Evolutionary conservation across 2,329 filamentous ascomycete species (phyloP).

Genomic region (Pseudogymnoascus sp.): DNA sequence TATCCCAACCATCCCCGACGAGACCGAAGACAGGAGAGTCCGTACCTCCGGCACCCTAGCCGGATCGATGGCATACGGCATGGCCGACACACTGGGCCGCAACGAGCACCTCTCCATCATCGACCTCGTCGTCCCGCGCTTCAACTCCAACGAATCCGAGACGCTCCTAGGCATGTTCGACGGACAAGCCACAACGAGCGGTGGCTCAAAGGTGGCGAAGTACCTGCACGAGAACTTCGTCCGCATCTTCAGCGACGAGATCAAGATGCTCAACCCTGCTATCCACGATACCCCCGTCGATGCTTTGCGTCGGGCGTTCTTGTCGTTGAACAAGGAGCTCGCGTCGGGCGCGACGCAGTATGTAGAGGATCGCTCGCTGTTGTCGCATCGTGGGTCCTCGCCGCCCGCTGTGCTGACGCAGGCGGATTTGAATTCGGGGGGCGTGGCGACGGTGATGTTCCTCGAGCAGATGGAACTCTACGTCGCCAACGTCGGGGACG

Average conservation of each 20-base stretch:
- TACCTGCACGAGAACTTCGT: conserved; percentile 95
- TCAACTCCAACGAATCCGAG: conserved; percentile 83
- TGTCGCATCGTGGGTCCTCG: conserved; percentile 61
- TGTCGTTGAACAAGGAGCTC: conserved; percentile 87
- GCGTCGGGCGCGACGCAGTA: conserved; percentile 75
- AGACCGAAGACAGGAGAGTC: conserved; percentile 89
- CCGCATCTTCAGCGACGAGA: conserved; percentile 69
- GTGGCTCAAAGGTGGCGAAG: conserved; percentile 92
- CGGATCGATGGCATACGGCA: conserved; percentile 85
- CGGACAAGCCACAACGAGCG: conserved; percentile 77
- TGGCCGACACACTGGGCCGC: conserved; percentile 89
- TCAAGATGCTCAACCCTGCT: conserved; percentile 62
- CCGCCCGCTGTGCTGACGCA: conserved; percentile 71
- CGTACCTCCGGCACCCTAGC: conserved; percentile 93
- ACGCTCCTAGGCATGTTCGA: conserved; percentile 93
- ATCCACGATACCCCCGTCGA: conserved; percentile 68
- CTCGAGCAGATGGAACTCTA: conserved; percentile 83
- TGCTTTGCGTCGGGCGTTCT: conserved; percentile 76
- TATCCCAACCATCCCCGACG: conserved; percentile 85
- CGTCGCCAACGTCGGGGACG: conserved; percentile 91
- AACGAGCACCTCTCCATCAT: conserved; percentile 94
- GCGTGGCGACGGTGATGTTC: conserved; percentile 86
- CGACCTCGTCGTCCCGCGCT: conserved; percentile 87
- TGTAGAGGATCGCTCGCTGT: conserved; percentile 60
- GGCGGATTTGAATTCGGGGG: conserved; percentile 82